phyloP scores from a whole-genome alignment of 495 filamentous ascomycete species.

The Penicillium macrosclerotiorum region DNA sequence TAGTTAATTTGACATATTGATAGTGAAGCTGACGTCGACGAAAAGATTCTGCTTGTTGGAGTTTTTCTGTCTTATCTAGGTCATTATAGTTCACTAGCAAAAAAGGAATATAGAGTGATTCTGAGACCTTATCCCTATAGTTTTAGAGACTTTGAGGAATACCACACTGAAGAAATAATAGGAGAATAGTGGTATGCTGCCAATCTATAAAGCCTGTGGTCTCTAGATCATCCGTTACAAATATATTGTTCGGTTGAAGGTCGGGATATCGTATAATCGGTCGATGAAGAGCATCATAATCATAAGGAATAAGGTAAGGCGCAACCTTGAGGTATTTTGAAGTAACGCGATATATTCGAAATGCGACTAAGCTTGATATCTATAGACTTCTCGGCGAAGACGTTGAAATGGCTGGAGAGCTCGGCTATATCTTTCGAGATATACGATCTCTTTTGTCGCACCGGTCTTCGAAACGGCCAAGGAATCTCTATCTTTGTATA shows the following conservation, averaged over 20 bases:
- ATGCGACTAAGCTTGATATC: constrained; percentile 15
- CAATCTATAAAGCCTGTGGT: constrained; percentile 23
- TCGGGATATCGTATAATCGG: constrained; percentile 22
- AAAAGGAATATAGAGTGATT: constrained; percentile 16
- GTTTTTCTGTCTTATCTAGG: constrained; percentile 16
- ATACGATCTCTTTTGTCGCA: constrained; percentile 19
- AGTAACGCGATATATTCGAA: constrained; percentile 12
- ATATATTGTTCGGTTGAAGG: constrained; percentile 23
- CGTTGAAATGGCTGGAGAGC: constrained; percentile 17
- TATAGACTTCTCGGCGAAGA: constrained; percentile 15
- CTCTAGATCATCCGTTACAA: constrained; percentile 11
- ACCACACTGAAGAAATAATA: constrained; percentile 17
- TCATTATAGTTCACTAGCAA: constrained; percentile 21
- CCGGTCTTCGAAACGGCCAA: constrained; percentile 9
- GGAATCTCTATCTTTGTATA: constrained; percentile 5
- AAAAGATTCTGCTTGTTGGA: constrained; percentile 14
- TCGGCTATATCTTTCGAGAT: constrained; percentile 12
- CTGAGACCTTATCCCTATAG: constrained; percentile 23
- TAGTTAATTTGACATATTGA: constrained; percentile 20
- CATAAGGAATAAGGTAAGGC: constrained; percentile 6
- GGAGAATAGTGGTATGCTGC: constrained; percentile 18
- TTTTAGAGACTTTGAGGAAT: constrained; percentile 20
- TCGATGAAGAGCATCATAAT: constrained; percentile 1
- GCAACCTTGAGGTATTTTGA: constrained; percentile 17
- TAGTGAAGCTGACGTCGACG: constrained; percentile 28